These are phyloP conservation scores for Ophiostoma fasciatum DNA, from an alignment of 2,329 filamentous ascomycete genomes.

Conservation along the genomic window DNA sequence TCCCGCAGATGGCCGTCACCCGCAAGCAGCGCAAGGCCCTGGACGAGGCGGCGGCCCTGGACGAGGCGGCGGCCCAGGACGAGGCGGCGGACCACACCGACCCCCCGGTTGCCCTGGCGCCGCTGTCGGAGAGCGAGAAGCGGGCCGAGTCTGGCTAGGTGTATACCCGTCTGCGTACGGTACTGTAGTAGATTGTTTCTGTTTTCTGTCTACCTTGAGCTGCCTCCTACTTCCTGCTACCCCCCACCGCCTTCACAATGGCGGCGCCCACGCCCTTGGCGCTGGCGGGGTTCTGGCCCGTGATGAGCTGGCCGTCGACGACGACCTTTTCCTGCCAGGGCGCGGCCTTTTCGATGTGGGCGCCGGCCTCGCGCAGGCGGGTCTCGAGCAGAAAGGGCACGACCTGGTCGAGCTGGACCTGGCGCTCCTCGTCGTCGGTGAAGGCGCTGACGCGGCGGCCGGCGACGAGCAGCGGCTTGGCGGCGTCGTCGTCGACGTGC, in stretches of 20 bases:
- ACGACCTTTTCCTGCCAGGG: constrained; percentile 35
- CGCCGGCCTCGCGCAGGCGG: constrained; percentile 34
- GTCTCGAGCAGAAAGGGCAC: constrained; percentile 48
- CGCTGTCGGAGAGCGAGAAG: no score
- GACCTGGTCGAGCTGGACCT: constrained; percentile 21
- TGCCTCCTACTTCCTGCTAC: no score
- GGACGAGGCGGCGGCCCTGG: no score
- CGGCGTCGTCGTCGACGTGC: constrained; percentile 33
- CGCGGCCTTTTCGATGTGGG: constrained; percentile 38
- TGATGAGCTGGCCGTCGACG: constrained; percentile 37
- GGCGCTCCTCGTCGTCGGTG: constrained; percentile 40
- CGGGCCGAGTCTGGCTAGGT: no score
- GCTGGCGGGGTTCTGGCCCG: constrained; percentile 43
- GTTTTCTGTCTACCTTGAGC: no score
- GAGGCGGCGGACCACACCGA: no score
- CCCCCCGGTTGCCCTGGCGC: no score
- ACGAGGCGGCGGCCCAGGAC: no score
- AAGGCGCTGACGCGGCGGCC: constrained; percentile 46
- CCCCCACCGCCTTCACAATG: constrained; percentile 25
- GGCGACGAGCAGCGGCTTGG: constrained; percentile 30
- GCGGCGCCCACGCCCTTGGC: constrained; percentile 36
- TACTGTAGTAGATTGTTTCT: no score
- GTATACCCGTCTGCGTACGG: no score
- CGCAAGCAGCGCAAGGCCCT: constrained; percentile 7
- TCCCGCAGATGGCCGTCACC: constrained; percentile 33